Conservation (phyloP, 805 yeast species). For the Allodekkera sacchari region DNA sequence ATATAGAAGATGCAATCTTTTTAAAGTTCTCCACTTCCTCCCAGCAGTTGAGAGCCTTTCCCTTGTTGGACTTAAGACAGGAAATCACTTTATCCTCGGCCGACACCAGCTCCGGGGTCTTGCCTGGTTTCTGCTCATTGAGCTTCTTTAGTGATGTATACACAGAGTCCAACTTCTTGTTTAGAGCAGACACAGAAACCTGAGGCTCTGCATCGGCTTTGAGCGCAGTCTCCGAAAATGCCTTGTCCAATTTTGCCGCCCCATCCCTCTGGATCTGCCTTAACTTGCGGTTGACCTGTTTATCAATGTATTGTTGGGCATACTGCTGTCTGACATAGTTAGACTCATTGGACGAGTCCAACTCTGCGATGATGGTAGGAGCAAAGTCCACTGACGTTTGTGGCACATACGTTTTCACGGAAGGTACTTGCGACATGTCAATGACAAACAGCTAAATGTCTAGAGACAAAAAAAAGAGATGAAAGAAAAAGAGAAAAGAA, state of each 20-base stretch:
- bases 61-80: constrained; percentile 57
- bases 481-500: too few relatives aligned
- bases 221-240: constrained; percentile 35
- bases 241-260: constrained; percentile 40
- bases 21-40: constrained; percentile 69
- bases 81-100: constrained; percentile 43
- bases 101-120: constrained; percentile 31
- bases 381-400: constrained; percentile 61
- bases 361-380: constrained; percentile 52
- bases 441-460: too few relatives aligned
- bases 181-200: constrained; percentile 19
- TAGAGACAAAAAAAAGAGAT: too few relatives aligned
- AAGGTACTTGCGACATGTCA: too few relatives aligned
- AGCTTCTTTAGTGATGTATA: constrained; percentile 26
- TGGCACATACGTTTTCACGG: constrained; percentile 56
- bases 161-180: constrained; percentile 26
- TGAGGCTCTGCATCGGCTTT: constrained; percentile 25
- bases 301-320: constrained; percentile 58
- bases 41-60: constrained; percentile 72
- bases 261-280: constrained; percentile 46
- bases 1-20: constrained; percentile 32
- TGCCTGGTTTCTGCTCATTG: constrained; percentile 20
- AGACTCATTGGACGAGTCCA: constrained; percentile 51
- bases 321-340: constrained; percentile 66
- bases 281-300: constrained; percentile 52